Conservation (phyloP, 2,329 filamentous ascomycete genomes). For the Colletotrichum sp. region DNA sequence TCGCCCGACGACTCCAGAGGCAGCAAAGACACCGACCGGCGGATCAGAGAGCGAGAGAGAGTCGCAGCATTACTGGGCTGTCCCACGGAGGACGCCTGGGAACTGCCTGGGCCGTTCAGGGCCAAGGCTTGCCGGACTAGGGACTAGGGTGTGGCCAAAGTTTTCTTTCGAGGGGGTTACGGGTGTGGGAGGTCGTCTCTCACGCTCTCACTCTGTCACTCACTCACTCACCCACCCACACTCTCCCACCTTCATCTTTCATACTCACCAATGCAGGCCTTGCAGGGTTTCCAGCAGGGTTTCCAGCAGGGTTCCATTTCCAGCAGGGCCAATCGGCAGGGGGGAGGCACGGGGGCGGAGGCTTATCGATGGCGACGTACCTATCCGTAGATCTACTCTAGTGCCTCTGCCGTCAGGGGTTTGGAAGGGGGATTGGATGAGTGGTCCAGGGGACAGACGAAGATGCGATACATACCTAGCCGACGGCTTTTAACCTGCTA, state of each 20-base stretch:
- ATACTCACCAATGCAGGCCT: neutral
- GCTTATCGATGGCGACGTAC: constrained; percentile 6
- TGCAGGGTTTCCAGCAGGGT: neutral
- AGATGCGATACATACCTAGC: neutral
- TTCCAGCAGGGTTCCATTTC: neutral
- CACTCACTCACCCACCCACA: neutral
- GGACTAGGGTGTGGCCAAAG: constrained; percentile 11
- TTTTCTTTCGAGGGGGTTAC: neutral
- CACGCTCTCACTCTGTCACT: neutral
- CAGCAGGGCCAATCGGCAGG: constrained; percentile 6
- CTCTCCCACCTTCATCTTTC: neutral
- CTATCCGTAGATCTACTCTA: neutral
- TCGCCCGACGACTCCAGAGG: constrained; percentile 8
- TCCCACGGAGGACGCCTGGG: constrained; percentile 8
- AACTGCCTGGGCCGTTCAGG: neutral
- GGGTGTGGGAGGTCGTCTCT: constrained; percentile 2
- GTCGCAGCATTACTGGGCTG: constrained; percentile 7
- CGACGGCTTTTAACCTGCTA: neutral
- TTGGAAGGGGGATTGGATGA: neutral
- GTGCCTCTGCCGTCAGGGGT: neutral
- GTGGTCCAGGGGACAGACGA: neutral
- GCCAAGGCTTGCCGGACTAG: constrained; percentile 11
- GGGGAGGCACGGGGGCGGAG: constrained; percentile 1
- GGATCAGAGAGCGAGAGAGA: neutral
- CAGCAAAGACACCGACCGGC: neutral